Percentiles rank a stretch among this genome's conserved stretches.
These are phyloP conservation scores for Rhodocollybia butyracea DNA, from an alignment of 768 basidiomycete genomes.

Conservation along the genomic window DNA sequence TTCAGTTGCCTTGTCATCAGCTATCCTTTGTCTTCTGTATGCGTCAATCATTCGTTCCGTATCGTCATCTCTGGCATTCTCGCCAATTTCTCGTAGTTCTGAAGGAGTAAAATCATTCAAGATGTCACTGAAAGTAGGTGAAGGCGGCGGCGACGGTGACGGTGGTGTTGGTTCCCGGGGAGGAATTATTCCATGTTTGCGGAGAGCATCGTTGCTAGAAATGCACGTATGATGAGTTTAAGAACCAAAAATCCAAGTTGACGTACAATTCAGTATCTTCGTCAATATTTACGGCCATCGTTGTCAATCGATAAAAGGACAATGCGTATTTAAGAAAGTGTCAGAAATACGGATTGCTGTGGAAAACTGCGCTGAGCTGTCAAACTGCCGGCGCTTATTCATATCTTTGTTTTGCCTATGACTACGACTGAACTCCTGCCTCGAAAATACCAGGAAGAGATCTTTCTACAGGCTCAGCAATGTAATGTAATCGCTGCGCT, in stretches of 20 bases:
- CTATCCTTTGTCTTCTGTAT: constrained; percentile 61
- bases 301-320: not conserved
- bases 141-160: constrained; percentile 78
- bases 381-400: too few relatives aligned
- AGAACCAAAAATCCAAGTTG: not conserved
- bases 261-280: constrained; percentile 97
- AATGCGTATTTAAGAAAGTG: too few relatives aligned
- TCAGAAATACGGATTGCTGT: too few relatives aligned
- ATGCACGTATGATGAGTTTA: not conserved
- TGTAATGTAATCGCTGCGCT: constrained; percentile 74
- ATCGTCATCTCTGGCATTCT: constrained; percentile 75
- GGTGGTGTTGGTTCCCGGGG: constrained; percentile 65
- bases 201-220: constrained; percentile 87
- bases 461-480: constrained; percentile 57
- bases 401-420: not conserved
- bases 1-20: constrained; percentile 55
- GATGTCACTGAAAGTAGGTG: constrained; percentile 66
- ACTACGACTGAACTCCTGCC: constrained; percentile 17
- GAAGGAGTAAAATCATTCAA: constrained; percentile 59
- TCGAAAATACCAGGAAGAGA: constrained; percentile 68
- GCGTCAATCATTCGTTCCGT: constrained; percentile 68
- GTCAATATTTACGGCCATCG: constrained; percentile 73
- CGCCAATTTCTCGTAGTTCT: constrained; percentile 66
- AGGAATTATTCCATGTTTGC: constrained; percentile 89
- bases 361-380: too few relatives aligned